Base-by-base conservation (phyloP, 257 asterid species). In the Cruciata laevipes region DNA sequence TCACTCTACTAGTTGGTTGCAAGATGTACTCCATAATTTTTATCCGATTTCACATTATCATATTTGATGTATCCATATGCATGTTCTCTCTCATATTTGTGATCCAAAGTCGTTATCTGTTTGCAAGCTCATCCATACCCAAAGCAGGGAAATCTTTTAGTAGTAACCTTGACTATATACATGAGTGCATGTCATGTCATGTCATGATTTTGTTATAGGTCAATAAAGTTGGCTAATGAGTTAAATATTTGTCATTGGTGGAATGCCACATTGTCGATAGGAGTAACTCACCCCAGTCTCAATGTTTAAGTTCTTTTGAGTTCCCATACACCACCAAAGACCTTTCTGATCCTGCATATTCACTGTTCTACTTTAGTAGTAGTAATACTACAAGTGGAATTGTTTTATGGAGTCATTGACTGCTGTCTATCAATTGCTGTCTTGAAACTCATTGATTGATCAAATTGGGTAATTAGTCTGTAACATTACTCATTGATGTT, bases 1-100 rank as follows among this genome's bases (percentile, higher is more conserved):
- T 80, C 62, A 17, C 70, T 73, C 75, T 60, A 1, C 60, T 58
- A 64, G 40, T 77, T 57, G 63, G 37, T 44, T 24, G 12, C 67
- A 23, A 38, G 32, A 69, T 30, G 24, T 17, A 30, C 51, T 55
- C 16, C 37, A 37, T 56, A 17, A 21, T 21, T 47, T 68, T 16
- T 20, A 42, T 4, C 5, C 0, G 10, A 9, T 17, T 27, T 7
- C 7, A 5, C 12, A 3, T 30, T 17, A 16, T 61, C 23, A 30
- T 42, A 2, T 38, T 58, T 3, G 7, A 10, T 21, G 2, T 12
- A 57, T 9, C 14, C 30, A 59, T 20, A 56, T 32, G 47, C 25
- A 25, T 52, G 31, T 32, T 27, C 32, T 6, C 27, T 53, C 23
- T 60, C 55, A 32, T 25, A 21, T 61, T 20, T 42, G 10, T 3